Percentiles rank a stretch among this genome's conserved stretches.
Conservation (phyloP, 2,329 filamentous ascomycete genomes). For the Xylaria sp. region DNA sequence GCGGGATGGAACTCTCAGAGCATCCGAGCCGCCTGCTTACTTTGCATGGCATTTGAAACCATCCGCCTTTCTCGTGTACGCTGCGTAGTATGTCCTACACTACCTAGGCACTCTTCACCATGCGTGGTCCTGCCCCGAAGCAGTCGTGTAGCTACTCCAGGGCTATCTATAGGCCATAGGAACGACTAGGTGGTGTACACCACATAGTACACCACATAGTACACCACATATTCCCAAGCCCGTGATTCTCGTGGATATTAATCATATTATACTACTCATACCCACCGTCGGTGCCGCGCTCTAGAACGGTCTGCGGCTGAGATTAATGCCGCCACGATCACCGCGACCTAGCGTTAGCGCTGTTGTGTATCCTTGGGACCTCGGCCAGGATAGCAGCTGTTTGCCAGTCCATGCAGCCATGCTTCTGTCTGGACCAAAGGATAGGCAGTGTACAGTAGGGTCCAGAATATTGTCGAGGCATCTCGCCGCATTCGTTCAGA, state of each 20-base stretch:
- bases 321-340: conserved; percentile 9
- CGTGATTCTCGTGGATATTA: neutral
- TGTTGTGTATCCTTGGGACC: neutral
- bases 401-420: neutral
- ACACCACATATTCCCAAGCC: neutral
- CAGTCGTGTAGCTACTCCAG: too few relatives aligned
- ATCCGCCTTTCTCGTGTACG: too few relatives aligned
- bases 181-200: too few relatives aligned
- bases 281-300: neutral
- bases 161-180: too few relatives aligned
- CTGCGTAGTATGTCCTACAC: too few relatives aligned
- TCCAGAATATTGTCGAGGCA: neutral
- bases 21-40: too few relatives aligned
- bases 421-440: neutral
- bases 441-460: too few relatives aligned
- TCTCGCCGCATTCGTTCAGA: neutral
- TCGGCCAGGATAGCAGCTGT: neutral
- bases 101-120: too few relatives aligned
- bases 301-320: conserved; percentile 25
- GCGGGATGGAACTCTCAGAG: neutral
- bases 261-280: neutral
- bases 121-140: too few relatives aligned
- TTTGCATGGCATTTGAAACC: too few relatives aligned
- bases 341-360: neutral
- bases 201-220: too few relatives aligned